Evolutionary conservation across 2,329 filamentous ascomycete genomes (phyloP), one percentile per base, ranked within the genome.

Genomic region (Albophoma yamanashiensis): DNA sequence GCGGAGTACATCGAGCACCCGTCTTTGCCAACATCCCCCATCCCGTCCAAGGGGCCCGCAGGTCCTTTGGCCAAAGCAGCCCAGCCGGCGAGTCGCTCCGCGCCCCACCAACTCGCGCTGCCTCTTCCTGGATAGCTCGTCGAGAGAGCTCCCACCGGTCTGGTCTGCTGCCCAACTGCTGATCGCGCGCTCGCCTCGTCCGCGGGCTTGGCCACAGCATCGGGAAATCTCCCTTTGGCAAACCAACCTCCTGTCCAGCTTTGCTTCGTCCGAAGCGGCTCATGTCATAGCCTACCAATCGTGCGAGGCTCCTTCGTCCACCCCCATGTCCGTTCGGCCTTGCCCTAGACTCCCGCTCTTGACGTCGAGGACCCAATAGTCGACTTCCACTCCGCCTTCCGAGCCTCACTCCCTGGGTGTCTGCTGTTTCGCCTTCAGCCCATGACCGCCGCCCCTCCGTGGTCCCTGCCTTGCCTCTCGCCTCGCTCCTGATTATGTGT

Each of bases 401-500:
- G 68, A 70, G 65, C 69, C 68, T 68, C 65, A 65, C 64, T 66
- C 65, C 65, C 60, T 61, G 57, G 63, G 61, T 61, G 61, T 65
- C 61, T 60, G 59, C 57, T 61, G 62, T 64, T 63, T 64, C 63
- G 64, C 62, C 62, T 60, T 61, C 58, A 61, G 62, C 62, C 67
- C 67, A 71, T 72, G 68, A 66, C 67, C 70, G 69, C 68, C 66
- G 68, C 68, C 70, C 70, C 70, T 72, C 69, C 65, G 67, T 72
- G 73, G 69, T 73, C 71, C 73, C 66, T 72, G 69, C 71, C 71
- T 70, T 67, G 67, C 68, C 68, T 68, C 66, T 67, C 66, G 63
- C 67, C 68, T 73, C 63, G 67, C 70, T 68, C 67, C 68, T 71
- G 67, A 73, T 69, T 71, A 73, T 73, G 71, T 68, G 67, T 71